Base-by-base conservation (phyloP, 2,329 filamentous ascomycete genomes). In the Scedosporium minutisporum region DNA sequence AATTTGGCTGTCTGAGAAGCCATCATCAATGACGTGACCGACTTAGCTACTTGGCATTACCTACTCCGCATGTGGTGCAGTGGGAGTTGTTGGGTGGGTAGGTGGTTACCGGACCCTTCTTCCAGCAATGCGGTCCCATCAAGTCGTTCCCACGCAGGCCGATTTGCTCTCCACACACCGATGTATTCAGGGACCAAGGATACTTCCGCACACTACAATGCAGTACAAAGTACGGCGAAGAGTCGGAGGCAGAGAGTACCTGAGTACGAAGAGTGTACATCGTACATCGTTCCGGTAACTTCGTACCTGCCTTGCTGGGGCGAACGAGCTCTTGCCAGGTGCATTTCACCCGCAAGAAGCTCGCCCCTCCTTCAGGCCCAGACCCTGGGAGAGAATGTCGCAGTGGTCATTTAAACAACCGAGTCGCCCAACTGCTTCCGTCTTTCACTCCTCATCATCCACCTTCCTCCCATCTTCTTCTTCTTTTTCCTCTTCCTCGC, bases 391-490 rank as follows among this genome's bases (percentile, higher is more conserved):
- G 51, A 23, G 18, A 55, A 18, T 55, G 33, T 59, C 57, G 38
- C 57, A 38, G 42, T 38, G 33, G 29, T 38, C 33, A 38, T 59
- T 59, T 59, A 59, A 59, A 59, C 57, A 59, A 33, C 57, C 57
- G 51, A 23, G 16, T 59, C 57, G 16, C 57, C 57, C 41, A 25
- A 21, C 38, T 25, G 18, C 38, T 44, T 42, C 57, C 58, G 61
- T 57, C 51, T 25, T 63, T 42, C 46, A 33, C 57, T 57, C 61
- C 18, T 60, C 58, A 57, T 29, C 51, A 46, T 51, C 63, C 44
- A 57, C 51, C 16, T 6, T 57, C 57, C 16, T 5, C 44, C 53
- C 62, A 62, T 64, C 63, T 67, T 64, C 61, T 25, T 60, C 48
- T 63, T 51, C 25, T 58, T 58, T 7, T 25, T 23, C 51, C 12